Evolutionary conservation across 257 asterid species (phyloP).

Genomic region (Eustoma russellianum): DNA sequence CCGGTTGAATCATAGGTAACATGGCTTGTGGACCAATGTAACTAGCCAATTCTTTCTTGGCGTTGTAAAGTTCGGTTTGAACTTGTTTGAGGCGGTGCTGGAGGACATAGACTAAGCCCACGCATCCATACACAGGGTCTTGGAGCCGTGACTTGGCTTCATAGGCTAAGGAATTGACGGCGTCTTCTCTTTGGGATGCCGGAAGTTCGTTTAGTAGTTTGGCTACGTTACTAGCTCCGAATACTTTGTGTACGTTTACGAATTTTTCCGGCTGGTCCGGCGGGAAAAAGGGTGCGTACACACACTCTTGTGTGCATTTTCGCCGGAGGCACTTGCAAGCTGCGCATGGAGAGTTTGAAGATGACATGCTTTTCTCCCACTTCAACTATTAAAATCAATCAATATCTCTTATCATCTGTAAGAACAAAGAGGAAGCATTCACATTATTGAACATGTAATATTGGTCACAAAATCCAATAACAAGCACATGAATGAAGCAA

Average conservation of each 20-base stretch:
- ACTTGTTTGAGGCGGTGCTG: constrained; percentile 52
- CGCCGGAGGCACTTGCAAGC: constrained; percentile 85
- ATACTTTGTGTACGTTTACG: constrained; percentile 76
- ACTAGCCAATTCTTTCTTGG: constrained; percentile 50
- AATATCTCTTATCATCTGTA: background rate
- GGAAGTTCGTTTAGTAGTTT: constrained; percentile 68
- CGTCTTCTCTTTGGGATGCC: constrained; percentile 58
- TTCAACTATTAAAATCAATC: constrained; percentile 5
- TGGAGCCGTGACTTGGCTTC: constrained; percentile 74
- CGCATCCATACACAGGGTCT: constrained; percentile 89
- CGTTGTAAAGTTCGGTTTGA: constrained; percentile 42
- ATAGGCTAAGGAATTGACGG: constrained; percentile 70
- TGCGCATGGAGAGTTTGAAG: constrained; percentile 79
- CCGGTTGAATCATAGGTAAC: constrained; percentile 34
- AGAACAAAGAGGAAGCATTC: background rate
- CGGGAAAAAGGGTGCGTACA: constrained; percentile 84
- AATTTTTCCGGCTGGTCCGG: constrained; percentile 80
- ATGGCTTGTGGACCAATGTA: constrained; percentile 53
- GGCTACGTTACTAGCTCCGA: constrained; percentile 82
- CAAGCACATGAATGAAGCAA: background rate
- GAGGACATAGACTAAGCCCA: constrained; percentile 65
- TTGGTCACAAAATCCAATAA: background rate
- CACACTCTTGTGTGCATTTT: constrained; percentile 88
- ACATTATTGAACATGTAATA: background rate
- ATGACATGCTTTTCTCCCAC: constrained; percentile 39